Evolutionary conservation across 805 yeast genomes (phyloP).

Genomic region (Yamadazyma akitaensis): DNA sequence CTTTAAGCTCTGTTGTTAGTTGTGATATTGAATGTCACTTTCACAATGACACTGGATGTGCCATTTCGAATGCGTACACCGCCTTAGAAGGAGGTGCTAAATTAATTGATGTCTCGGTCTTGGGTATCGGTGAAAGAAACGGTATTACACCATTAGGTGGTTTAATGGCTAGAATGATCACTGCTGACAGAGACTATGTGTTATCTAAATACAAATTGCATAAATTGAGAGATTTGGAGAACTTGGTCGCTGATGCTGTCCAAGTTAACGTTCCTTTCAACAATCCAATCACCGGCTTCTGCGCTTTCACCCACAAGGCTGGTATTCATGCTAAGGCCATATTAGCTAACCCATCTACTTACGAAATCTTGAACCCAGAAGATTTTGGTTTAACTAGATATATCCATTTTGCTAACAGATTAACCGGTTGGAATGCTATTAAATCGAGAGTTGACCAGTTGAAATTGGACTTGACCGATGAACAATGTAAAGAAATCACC

Average conservation of each 20-base stretch:
- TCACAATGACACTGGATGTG: conserved; percentile 99
- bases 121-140: conserved; percentile 98
- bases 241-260: conserved; percentile 94
- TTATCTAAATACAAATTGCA: conserved; percentile 91
- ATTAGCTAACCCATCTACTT: conserved; percentile 97
- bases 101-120: conserved; percentile 89
- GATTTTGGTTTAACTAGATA: conserved; percentile 96
- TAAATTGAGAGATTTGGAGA: conserved; percentile 93
- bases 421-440: conserved; percentile 99
- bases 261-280: conserved; percentile 97
- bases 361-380: conserved; percentile 90
- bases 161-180: conserved; percentile 98
- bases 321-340: conserved; percentile 99
- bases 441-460: conserved; percentile 97
- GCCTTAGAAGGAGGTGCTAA: conserved; percentile 98
- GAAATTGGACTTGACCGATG: conserved; percentile 84
- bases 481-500: conserved; percentile 93
- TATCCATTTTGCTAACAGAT: conserved; percentile 95
- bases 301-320: conserved; percentile 99
- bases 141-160: conserved; percentile 98
- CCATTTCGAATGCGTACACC: conserved; percentile 97
- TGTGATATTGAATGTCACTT: conserved; percentile 98
- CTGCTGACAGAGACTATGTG: conserved; percentile 96
- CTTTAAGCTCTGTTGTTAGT: conserved; percentile 86
- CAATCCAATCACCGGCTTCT: conserved; percentile 98